Evolutionary conservation across 495 filamentous ascomycete species (phyloP), one percentile per base, ranked within the genome.

Genomic region (Cudoniella acicularis): DNA sequence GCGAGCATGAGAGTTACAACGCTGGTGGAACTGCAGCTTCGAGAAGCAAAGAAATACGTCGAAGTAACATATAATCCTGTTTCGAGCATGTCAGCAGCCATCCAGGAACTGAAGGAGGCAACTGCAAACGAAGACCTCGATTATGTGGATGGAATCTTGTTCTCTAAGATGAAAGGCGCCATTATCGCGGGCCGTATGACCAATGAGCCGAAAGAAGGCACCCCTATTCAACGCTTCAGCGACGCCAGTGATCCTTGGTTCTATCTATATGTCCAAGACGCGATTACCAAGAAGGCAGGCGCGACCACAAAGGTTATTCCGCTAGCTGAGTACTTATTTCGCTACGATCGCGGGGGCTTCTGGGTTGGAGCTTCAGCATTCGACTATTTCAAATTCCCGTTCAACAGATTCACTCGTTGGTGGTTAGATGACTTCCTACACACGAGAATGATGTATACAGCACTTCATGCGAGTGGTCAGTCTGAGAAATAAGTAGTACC

Each of bases 341-440:
- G 82, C 13, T 83, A 85, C 66, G 82, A 84, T 67, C 74, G 82
- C 8, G 82, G 80, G 43, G 79, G 75, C 0, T 85, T 85, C 75
- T 84, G 81, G 82, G 78, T 83, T 17, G 80, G 81, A 40, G 59
- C 65, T 22, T 75, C 75, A 6, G 82, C 79, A 10, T 86, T 83
- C 68, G 54, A 72, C 21, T 84, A 82, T 64, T 83, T 84, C 69
- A 69, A 72, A 9, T 73, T 82, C 10, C 83, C 83, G 1, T 85
- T 84, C 69, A 82, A 70, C 20, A 70, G 72, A 27, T 63, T 81
- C 63, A 82, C 76, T 27, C 73, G 82, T 25, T 83, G 75, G 74
- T 73, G 79, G 57, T 79, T 87, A 10, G 83, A 88, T 64, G 78
- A 82, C 66, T 85, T 87, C 60, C 58, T 84, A 56, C 84, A 85